phyloP scores from a whole-genome alignment of 495 filamentous ascomycete species.

The Collariella sp. region DNA sequence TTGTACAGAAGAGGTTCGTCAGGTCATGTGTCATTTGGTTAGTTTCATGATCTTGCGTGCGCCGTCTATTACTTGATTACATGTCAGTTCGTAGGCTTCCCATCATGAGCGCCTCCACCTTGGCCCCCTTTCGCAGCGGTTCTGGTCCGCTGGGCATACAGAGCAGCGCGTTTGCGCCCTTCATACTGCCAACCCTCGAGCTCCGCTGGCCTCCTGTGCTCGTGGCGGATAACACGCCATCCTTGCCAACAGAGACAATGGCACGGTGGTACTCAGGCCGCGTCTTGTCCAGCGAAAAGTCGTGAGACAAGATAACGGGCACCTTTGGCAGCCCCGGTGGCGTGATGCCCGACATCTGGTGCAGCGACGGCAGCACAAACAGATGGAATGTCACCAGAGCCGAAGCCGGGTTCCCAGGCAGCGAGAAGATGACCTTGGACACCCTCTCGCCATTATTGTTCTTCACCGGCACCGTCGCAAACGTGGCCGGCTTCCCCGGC shows the following conservation, averaged over 20 bases:
- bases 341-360: slow-evolving; percentile 53
- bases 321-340: slow-evolving; percentile 63
- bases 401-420: slow-evolving; percentile 90
- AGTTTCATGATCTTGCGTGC: not conserved
- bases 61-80: not conserved
- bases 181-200: slow-evolving; percentile 78
- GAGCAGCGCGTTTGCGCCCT: slow-evolving; percentile 77
- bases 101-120: slow-evolving; percentile 40
- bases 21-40: slow-evolving; percentile 16
- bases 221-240: slow-evolving; percentile 60
- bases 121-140: slow-evolving; percentile 35
- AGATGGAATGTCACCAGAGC: slow-evolving; percentile 89
- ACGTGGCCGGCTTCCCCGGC: slow-evolving; percentile 94
- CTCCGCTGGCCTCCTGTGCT: slow-evolving; percentile 90
- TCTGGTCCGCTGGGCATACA: slow-evolving; percentile 52
- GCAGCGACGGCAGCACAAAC: slow-evolving; percentile 83
- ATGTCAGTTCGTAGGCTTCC: slow-evolving; percentile 26
- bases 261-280: slow-evolving; percentile 86
- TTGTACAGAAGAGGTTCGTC: slow-evolving; percentile 22
- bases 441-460: slow-evolving; percentile 47
- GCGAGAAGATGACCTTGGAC: slow-evolving; percentile 71
- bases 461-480: slow-evolving; percentile 73
- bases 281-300: slow-evolving; percentile 60
- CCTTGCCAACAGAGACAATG: slow-evolving; percentile 46
- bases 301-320: slow-evolving; percentile 60